phyloP scores from a whole-genome alignment of 164 flowering plant genomes.

The Vitis cinerea region DNA sequence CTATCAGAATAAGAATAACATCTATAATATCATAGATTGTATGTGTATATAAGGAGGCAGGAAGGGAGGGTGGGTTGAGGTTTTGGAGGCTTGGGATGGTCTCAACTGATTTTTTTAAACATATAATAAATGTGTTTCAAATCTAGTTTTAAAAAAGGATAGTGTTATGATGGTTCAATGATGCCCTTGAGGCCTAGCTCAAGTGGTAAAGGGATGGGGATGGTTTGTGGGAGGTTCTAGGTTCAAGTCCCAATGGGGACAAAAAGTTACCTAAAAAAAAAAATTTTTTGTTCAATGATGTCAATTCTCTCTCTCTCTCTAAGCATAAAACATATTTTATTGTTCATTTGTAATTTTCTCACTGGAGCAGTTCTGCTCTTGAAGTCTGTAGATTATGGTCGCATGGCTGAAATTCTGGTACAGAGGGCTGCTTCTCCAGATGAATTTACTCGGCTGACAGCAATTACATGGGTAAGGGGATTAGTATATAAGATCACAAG shows the following conservation, averaged over 20 bases:
- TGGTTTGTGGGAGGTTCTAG: too few species aligned
- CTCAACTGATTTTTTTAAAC: too few species aligned
- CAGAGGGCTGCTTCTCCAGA: conserved; percentile 89
- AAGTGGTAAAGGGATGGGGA: too few species aligned
- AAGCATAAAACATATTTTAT: conserved; percentile 4
- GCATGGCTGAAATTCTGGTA: conserved; percentile 98
- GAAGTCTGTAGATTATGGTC: conserved; percentile 99
- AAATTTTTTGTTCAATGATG: too few species aligned
- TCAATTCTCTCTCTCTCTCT: background rate
- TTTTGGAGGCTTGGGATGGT: background rate
- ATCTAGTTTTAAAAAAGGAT: background rate
- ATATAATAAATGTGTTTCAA: too few species aligned
- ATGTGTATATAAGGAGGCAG: too few species aligned
- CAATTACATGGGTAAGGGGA: conserved; percentile 88
- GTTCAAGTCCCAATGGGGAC: too few species aligned
- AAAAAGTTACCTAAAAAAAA: too few species aligned
- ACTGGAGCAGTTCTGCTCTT: conserved; percentile 60
- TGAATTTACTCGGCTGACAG: conserved; percentile 90
- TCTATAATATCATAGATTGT: too few species aligned
- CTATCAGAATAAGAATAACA: too few species aligned
- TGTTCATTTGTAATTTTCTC: conserved; percentile 46
- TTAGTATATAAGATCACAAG: background rate
- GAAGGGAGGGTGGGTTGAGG: too few species aligned
- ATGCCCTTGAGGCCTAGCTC: too few species aligned
- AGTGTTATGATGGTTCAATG: background rate